Conservation (phyloP, 768 basidiomycete genomes). For the Tricholoma saponaceum region DNA sequence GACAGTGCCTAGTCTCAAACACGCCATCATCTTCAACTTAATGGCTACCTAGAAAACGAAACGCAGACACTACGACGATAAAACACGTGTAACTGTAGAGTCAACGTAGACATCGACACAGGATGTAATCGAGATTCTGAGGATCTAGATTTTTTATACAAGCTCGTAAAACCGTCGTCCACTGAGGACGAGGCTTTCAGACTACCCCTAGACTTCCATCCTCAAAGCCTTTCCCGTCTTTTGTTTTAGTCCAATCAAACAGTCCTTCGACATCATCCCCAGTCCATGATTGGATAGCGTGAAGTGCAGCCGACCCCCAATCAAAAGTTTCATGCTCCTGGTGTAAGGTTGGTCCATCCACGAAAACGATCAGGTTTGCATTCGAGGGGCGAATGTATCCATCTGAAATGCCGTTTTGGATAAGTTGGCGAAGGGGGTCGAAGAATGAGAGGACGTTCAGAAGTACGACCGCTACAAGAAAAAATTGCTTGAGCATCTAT, state of each 20-base stretch:
- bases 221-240: slow-evolving; percentile 21
- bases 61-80: too few relatives aligned
- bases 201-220: neutral
- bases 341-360: slow-evolving; percentile 63
- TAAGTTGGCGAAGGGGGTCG: slow-evolving; percentile 73
- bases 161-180: neutral
- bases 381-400: slow-evolving; percentile 73
- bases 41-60: neutral
- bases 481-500: neutral
- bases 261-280: slow-evolving; percentile 23
- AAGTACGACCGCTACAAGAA: slow-evolving; percentile 64
- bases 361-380: slow-evolving; percentile 61
- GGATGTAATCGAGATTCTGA: too few relatives aligned
- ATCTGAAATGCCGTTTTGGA: slow-evolving; percentile 58
- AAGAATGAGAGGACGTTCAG: slow-evolving; percentile 86
- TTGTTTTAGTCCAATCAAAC: slow-evolving; percentile 48
- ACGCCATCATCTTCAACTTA: neutral
- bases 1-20: slow-evolving; percentile 26
- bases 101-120: neutral
- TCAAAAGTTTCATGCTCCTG: slow-evolving; percentile 58
- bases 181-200: neutral
- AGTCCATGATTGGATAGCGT: slow-evolving; percentile 62
- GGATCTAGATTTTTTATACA: neutral
- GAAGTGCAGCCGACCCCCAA: slow-evolving; percentile 72
- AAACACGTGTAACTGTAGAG: too few relatives aligned